Base-by-base conservation (phyloP, 2,329 filamentous ascomycete genomes). In the Simplicillium aogashimaense region DNA sequence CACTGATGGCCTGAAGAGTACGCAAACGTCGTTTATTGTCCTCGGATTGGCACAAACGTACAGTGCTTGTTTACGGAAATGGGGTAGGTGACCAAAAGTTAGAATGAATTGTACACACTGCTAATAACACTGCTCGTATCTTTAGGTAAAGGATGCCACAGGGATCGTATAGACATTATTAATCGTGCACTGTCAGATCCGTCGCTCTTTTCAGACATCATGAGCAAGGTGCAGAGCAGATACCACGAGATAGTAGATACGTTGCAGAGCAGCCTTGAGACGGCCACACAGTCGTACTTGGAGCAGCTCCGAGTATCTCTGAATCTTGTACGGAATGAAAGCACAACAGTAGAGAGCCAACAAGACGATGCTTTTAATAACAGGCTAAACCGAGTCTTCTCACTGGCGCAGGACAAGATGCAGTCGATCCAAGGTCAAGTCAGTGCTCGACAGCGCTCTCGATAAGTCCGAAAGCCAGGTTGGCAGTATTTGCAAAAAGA, bases 11-110 rank as follows among this genome's bases (percentile, higher is more conserved):
- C 46, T 67, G 3, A 59, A 63, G 0, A 50, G 58, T 6, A 50
- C 66, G 13, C 51, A 53, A 13, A 67, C 55, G 2, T 65, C 65
- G 0, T 49, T 61, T 10, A 55, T 66, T 4, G 61, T 61, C 0
- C 41, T 53, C 38, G 47, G 51, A 1, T 62, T 69, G 63, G 53
- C 63, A 29, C 14, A 16, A 0, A 46, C 58, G 1, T 68, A 68
- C 29, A 37, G 34, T 5, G 39, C 9, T 1, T 58, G 55, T 35
- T 61, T 47, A 5, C n/a, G 13, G 1, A 56, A 66, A 35, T 36
- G 17, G 5, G 64, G 63, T 64, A 47, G 43, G 47, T 43, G 7
- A 14, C 33, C 20, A 25, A 25, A 31, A 39, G n/a, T n/a, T n/a
- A n/a, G n/a, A 29, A 6, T 14, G 15, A 4, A 14, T n/a, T 11